Conservation (phyloP, 495 filamentous ascomycete genomes). For the Podospora pseudopauciseta region DNA sequence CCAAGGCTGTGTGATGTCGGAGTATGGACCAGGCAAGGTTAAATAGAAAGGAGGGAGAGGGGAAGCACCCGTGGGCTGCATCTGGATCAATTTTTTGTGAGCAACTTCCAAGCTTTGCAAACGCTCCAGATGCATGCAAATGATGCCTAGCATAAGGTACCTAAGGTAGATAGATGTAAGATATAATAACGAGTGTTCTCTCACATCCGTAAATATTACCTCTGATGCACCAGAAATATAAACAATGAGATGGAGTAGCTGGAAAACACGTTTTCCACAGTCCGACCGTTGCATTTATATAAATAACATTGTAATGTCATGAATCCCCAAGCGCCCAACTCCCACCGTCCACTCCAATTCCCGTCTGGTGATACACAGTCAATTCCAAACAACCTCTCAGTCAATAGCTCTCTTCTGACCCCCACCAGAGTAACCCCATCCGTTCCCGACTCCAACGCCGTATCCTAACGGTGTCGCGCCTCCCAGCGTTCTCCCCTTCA, state of each 20-base stretch:
- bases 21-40: not conserved
- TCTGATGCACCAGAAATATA: not conserved
- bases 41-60: not conserved
- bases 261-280: not conserved
- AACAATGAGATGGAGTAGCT: not conserved
- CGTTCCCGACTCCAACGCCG: slow-evolving; percentile 49
- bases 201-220: not conserved
- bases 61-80: not conserved
- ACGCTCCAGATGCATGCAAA: not conserved
- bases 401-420: slow-evolving; percentile 43
- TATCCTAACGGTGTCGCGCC: slow-evolving; percentile 54
- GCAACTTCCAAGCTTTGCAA: too few species aligned
- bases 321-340: not conserved
- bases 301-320: not conserved
- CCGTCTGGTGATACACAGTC: not conserved
- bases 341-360: not conserved
- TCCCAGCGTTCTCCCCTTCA: slow-evolving; percentile 48
- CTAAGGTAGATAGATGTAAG: not conserved
- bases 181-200: not conserved
- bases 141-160: not conserved
- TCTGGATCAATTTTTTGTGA: not conserved
- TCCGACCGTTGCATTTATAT: not conserved
- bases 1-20: not conserved
- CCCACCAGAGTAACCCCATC: slow-evolving; percentile 45
- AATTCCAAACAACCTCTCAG: slow-evolving; percentile 10